Conservation (phyloP, 768 basidiomycete genomes). For the Mycena kentingensis region DNA sequence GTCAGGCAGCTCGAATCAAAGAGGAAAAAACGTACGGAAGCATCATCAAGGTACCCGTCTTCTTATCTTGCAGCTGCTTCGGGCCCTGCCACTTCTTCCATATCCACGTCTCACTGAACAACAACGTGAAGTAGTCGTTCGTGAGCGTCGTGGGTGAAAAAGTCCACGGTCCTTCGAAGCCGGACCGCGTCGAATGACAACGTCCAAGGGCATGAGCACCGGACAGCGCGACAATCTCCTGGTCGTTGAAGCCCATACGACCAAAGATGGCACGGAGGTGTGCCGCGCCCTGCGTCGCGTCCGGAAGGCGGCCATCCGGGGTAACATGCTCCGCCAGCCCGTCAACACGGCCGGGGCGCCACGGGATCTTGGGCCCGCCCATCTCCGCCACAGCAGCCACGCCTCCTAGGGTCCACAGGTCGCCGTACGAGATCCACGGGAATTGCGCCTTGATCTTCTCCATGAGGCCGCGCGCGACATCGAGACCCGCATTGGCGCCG, state of each 20-base stretch:
- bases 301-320: constrained; percentile 88
- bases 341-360: constrained; percentile 92
- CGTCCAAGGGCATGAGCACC: constrained; percentile 96
- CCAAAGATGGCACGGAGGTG: constrained; percentile 89
- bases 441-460: constrained; percentile 86
- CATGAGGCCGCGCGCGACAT: constrained; percentile 79
- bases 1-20: not conserved
- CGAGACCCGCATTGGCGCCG: constrained; percentile 80
- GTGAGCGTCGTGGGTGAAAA: constrained; percentile 89
- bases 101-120: constrained; percentile 90
- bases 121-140: constrained; percentile 84
- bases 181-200: constrained; percentile 78
- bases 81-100: constrained; percentile 96
- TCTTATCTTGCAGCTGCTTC: constrained; percentile 93
- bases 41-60: constrained; percentile 91
- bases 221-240: constrained; percentile 93
- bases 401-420: constrained; percentile 95
- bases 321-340: constrained; percentile 74
- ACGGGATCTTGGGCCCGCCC: constrained; percentile 89
- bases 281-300: constrained; percentile 79
- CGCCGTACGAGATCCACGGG: constrained; percentile 94
- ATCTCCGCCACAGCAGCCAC: constrained; percentile 92
- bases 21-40: constrained; percentile 65
- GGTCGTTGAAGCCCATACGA: constrained; percentile 96
- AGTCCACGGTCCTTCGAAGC: constrained; percentile 92